These are phyloP conservation scores for Cladosporium sp. DNA, from an alignment of 2,329 filamentous ascomycete genomes.

Conservation along the genomic window DNA sequence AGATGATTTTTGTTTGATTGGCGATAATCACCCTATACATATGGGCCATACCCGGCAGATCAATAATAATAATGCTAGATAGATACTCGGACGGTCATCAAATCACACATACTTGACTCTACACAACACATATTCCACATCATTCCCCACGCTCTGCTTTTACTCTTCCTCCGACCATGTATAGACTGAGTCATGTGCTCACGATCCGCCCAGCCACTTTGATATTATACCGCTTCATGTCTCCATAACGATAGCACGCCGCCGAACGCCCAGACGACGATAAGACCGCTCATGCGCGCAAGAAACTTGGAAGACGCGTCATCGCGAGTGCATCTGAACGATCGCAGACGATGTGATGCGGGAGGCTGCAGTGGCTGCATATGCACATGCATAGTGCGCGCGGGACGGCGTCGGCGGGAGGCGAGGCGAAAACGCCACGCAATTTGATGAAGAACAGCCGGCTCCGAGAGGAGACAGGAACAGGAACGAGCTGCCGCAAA, in stretches of 20 bases:
- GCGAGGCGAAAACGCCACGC: conserved; percentile 15
- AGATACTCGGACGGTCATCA: background rate
- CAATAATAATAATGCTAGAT: background rate
- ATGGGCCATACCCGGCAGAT: background rate
- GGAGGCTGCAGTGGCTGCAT: background rate
- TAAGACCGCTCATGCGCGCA: conserved; percentile 1
- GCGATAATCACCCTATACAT: background rate
- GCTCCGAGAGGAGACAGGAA: background rate
- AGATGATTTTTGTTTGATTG: background rate
- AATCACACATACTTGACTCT: background rate
- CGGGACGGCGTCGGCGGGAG: conserved; percentile 6
- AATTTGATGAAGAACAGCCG: conserved; percentile 5
- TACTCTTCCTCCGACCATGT: background rate
- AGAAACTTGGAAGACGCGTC: conserved; percentile 13
- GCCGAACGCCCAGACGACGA: conserved; percentile 2
- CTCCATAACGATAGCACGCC: background rate
- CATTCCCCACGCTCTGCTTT: background rate
- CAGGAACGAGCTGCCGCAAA: background rate
- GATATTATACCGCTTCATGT: background rate
- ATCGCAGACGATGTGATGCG: conserved; percentile 8
- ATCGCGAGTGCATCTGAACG: conserved; percentile 9
- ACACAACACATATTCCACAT: background rate
- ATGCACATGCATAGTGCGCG: background rate
- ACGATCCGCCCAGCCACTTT: background rate
- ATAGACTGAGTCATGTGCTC: background rate